Conservation (phyloP, 139 green algal genomes). For the Dunaliella sp. region DNA sequence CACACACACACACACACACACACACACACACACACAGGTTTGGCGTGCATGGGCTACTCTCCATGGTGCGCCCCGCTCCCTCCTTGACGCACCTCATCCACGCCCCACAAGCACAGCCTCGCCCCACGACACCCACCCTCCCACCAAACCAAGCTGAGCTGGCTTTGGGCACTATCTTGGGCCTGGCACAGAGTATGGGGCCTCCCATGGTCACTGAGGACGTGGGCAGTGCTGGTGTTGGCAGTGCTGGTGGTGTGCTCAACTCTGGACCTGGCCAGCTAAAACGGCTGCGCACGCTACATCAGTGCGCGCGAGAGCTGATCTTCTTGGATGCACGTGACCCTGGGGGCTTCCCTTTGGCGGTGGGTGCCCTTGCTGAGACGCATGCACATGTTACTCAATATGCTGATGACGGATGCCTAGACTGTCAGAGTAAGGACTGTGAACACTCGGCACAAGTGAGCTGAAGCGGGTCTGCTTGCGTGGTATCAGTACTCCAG, state of each 20-base stretch:
- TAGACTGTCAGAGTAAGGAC: too few relatives aligned
- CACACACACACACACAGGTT: neutral
- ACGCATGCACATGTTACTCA: too few relatives aligned
- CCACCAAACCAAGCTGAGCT: neutral
- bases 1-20: neutral
- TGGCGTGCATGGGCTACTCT: neutral
- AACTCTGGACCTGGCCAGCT: neutral
- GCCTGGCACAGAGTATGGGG: neutral
- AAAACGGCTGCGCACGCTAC: conserved; percentile 26
- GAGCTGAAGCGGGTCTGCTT: too few relatives aligned
- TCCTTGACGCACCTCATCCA: neutral
- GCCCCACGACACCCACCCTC: neutral
- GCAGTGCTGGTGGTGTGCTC: neutral
- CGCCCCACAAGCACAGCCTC: too few relatives aligned
- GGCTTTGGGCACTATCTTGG: neutral
- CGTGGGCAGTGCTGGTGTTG: neutral
- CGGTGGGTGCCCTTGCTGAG: neutral
- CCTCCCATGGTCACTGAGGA: neutral
- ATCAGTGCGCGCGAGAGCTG: conserved; percentile 20
- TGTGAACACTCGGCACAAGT: too few relatives aligned
- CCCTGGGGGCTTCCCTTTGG: neutral
- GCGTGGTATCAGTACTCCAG: too few relatives aligned
- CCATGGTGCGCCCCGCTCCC: neutral
- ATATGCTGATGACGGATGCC: too few relatives aligned
- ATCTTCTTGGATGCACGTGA: neutral